Evolutionary conservation across 306 rosid genomes (phyloP).

Genomic region (Adenanthera pavonina): DNA sequence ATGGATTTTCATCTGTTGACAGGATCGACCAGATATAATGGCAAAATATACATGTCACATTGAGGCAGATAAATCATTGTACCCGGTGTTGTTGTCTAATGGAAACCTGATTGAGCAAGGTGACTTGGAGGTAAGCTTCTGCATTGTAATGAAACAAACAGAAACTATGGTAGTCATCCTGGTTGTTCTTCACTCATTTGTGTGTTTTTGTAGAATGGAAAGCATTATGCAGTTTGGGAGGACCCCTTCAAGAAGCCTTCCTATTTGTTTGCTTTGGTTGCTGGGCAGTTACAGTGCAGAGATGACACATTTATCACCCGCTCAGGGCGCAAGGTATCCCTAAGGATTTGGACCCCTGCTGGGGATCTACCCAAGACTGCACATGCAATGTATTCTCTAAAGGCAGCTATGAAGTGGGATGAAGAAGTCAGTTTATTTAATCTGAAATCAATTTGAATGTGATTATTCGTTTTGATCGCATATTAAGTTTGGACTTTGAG

Average conservation of each 20-base stretch:
- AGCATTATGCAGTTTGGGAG: slow-evolving; percentile 92
- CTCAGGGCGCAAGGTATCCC: slow-evolving; percentile 81
- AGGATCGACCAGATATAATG: slow-evolving; percentile 99
- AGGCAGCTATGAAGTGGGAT: slow-evolving; percentile 99
- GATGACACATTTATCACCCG: slow-evolving; percentile 75
- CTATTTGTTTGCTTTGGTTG: slow-evolving; percentile 99
- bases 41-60: slow-evolving; percentile 87
- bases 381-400: slow-evolving; percentile 94
- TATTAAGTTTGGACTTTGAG: slow-evolving; percentile 31
- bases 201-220: slow-evolving; percentile 75
- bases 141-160: slow-evolving; percentile 10
- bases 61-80: slow-evolving; percentile 82
- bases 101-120: slow-evolving; percentile 92
- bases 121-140: slow-evolving; percentile 74
- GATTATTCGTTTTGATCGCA: slow-evolving; percentile 32
- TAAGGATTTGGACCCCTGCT: slow-evolving; percentile 96
- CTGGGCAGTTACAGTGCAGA: slow-evolving; percentile 90
- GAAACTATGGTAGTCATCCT: slow-evolving; percentile 30
- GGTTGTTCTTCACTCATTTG: background rate
- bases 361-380: slow-evolving; percentile 86
- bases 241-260: slow-evolving; percentile 98
- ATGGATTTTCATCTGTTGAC: slow-evolving; percentile 44
- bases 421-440: slow-evolving; percentile 82
- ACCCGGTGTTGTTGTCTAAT: slow-evolving; percentile 94
- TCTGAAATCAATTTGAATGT: slow-evolving; percentile 27